Conservation (phyloP, 495 filamentous ascomycete species). For the Oidiodendron maius region DNA sequence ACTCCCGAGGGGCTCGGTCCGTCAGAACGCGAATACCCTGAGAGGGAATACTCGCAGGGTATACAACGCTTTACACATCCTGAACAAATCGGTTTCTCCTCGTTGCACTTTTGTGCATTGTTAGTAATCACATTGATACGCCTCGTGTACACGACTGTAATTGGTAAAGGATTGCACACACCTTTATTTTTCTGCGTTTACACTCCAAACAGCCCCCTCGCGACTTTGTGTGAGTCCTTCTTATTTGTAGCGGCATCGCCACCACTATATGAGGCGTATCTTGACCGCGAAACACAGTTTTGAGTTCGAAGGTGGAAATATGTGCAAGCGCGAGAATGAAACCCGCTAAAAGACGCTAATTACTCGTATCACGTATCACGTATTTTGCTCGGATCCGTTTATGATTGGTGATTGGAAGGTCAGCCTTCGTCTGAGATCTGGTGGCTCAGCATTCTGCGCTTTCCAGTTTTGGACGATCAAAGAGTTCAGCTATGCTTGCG, state of each 20-base stretch:
- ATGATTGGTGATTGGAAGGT: too few species aligned
- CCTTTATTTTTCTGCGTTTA: constrained; percentile 14
- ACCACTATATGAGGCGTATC: too few species aligned
- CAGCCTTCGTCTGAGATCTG: too few species aligned
- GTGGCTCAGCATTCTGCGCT: too few species aligned
- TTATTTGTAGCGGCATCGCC: neutral
- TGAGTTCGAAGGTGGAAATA: too few species aligned
- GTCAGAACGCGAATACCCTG: neutral
- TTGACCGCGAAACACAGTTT: too few species aligned
- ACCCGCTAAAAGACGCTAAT: too few species aligned
- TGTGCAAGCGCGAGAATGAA: too few species aligned
- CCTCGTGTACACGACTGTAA: neutral
- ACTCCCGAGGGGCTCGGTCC: neutral
- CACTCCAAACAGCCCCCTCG: constrained; percentile 11
- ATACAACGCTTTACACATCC: constrained; percentile 10
- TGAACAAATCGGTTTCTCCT: constrained; percentile 5
- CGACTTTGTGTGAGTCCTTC: constrained; percentile 11
- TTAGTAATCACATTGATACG: neutral
- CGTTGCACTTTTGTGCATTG: neutral
- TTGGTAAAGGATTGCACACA: neutral
- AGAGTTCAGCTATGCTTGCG: too few species aligned
- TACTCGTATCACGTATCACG: too few species aligned
- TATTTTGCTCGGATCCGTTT: too few species aligned
- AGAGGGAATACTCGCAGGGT: neutral
- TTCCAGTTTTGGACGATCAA: too few species aligned